Conservation (phyloP, 2,329 filamentous ascomycete genomes). For the Xylariaceae sp. region DNA sequence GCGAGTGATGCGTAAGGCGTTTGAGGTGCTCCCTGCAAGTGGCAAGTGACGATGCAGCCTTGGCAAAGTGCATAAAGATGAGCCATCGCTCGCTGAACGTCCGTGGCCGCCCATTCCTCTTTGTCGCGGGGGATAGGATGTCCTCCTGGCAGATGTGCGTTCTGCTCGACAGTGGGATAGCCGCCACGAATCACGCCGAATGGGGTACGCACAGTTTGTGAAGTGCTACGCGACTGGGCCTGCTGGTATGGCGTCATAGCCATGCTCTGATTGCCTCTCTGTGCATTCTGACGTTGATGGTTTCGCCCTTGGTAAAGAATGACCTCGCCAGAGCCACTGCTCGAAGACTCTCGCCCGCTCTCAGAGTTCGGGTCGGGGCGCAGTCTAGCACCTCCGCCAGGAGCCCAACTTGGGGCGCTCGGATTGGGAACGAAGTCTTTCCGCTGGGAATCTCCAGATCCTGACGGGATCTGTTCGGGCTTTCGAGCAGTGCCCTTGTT, state of each 20-base stretch:
- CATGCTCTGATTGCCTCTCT: constrained; percentile 1
- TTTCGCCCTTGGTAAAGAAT: constrained; percentile 14
- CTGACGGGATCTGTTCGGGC: constrained; percentile 1
- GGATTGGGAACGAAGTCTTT: constrained; percentile 22
- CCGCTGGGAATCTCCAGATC: not conserved
- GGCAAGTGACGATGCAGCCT: constrained; percentile 26
- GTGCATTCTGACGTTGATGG: not conserved
- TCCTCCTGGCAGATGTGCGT: constrained; percentile 9
- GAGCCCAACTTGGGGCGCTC: constrained; percentile 20
- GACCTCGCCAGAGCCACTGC: constrained; percentile 11
- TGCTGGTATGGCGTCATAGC: constrained; percentile 9
- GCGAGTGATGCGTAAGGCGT: constrained; percentile 14
- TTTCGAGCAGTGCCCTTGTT: not conserved
- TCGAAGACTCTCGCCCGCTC: too few relatives aligned
- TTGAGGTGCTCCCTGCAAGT: constrained; percentile 15
- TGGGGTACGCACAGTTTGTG: constrained; percentile 10
- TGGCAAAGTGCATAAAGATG: constrained; percentile 27
- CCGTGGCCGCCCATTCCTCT: constrained; percentile 21
- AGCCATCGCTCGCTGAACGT: constrained; percentile 22
- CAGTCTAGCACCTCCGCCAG: not conserved
- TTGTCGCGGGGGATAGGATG: constrained; percentile 22
- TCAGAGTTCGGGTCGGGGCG: not conserved
- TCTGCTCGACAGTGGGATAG: constrained; percentile 16
- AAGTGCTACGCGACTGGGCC: not conserved
- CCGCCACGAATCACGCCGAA: constrained; percentile 12